Evolutionary conservation across 352 stramenopile species (phyloP).

Genomic region (Phytopythium boreale): DNA sequence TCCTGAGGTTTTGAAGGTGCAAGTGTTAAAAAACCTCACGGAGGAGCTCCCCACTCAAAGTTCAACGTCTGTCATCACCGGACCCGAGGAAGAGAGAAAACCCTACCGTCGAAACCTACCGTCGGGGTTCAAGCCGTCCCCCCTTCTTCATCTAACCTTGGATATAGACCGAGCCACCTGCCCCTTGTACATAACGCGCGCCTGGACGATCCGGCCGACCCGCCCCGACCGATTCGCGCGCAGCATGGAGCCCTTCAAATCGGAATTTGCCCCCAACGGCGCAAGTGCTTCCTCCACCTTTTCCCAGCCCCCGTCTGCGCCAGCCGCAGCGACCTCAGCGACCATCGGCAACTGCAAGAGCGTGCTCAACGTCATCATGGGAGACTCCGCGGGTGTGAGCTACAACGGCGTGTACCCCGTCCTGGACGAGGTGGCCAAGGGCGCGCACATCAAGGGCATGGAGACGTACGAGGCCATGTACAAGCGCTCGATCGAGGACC

Average conservation of each 20-base stretch:
- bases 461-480: conserved; percentile 67
- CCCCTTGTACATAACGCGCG: conserved; percentile 13
- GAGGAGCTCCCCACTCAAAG: neutral
- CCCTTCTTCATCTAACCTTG: neutral
- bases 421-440: conserved; percentile 31
- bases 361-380: conserved; percentile 11
- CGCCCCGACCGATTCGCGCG: neutral
- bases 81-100: conserved; percentile 6
- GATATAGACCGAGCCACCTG: neutral
- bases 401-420: conserved; percentile 23
- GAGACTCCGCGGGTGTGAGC: conserved; percentile 28
- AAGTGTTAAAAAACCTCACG: neutral
- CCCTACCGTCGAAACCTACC: neutral
- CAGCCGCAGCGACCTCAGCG: neutral
- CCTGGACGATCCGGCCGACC: neutral
- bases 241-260: conserved; percentile 9
- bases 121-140: neutral
- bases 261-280: neutral
- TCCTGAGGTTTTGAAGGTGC: neutral
- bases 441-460: conserved; percentile 54
- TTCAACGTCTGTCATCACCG: conserved; percentile 3
- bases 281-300: neutral
- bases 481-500: conserved; percentile 79
- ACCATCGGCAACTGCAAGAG: conserved; percentile 26
- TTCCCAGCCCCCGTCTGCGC: neutral